Percentiles rank a stretch among this genome's conserved stretches.
Evolutionary conservation across 345 rosid species (phyloP).

Genomic region (Pelargonium nanum): DNA sequence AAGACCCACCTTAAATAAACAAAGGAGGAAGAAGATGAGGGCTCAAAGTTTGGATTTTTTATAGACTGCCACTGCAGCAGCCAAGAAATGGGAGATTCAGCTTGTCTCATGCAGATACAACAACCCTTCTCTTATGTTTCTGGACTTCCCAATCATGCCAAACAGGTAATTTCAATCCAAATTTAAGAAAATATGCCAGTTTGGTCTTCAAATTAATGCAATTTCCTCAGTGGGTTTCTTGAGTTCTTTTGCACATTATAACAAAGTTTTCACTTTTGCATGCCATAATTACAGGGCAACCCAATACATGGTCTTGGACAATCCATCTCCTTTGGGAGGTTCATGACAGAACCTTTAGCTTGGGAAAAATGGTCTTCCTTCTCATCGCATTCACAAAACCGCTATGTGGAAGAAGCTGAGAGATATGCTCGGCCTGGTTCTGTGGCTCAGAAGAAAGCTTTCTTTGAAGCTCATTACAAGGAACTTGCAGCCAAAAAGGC

Average conservation of each 20-base stretch:
- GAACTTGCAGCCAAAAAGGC: slow-evolving; percentile 12
- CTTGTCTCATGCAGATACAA: slow-evolving; percentile 55
- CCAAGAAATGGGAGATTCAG: slow-evolving; percentile 60
- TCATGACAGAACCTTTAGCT: slow-evolving; percentile 66
- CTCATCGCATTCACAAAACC: slow-evolving; percentile 6
- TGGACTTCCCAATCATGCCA: slow-evolving; percentile 37
- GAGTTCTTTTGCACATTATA: neutral
- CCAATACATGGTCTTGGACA: slow-evolving; percentile 55
- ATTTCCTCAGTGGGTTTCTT: neutral
- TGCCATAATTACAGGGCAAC: slow-evolving; percentile 58
- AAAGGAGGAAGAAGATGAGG: slow-evolving; percentile 4
- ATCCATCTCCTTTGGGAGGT: slow-evolving; percentile 89
- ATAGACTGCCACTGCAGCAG: too few species aligned
- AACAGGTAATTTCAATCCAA: slow-evolving; percentile 35
- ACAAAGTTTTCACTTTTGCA: neutral
- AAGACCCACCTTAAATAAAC: neutral
- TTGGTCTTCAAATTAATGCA: neutral
- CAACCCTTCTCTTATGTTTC: slow-evolving; percentile 61
- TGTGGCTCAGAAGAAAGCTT: slow-evolving; percentile 17
- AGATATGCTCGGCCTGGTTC: slow-evolving; percentile 14
- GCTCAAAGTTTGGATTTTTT: slow-evolving; percentile 6
- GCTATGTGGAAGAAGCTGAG: slow-evolving; percentile 20
- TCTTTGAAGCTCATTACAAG: slow-evolving; percentile 20
- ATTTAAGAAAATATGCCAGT: neutral
- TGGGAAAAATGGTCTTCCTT: slow-evolving; percentile 57